Evolutionary conservation across 441 rosid genomes (phyloP).

Genomic region (Sinapis alba): DNA sequence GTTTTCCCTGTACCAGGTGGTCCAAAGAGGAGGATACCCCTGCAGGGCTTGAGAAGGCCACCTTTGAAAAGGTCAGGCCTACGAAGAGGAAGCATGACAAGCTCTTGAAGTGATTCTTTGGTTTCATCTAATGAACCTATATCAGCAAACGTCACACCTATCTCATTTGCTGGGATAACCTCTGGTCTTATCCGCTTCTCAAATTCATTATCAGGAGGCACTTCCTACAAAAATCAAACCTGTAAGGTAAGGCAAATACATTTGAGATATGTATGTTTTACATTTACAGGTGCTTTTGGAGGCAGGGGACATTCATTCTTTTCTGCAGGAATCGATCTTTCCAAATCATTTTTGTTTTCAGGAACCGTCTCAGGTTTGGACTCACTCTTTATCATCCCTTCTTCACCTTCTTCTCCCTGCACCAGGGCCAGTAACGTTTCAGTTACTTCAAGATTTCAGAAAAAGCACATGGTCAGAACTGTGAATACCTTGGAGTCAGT

Average conservation of each 20-base stretch:
- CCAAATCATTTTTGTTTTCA: conserved; percentile 35
- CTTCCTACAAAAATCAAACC: conserved; percentile 57
- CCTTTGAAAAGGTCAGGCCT: conserved; percentile 98
- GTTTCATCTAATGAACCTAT: conserved; percentile 88
- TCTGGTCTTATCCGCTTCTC: conserved; percentile 98
- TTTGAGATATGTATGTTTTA: conserved; percentile 4
- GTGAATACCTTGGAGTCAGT: conserved; percentile 64
- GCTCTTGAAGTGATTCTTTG: conserved; percentile 96
- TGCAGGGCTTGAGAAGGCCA: conserved; percentile 97
- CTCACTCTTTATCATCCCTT: conserved; percentile 49
- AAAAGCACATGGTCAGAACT: conserved; percentile 14
- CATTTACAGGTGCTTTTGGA: conserved; percentile 65
- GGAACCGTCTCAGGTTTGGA: conserved; percentile 45
- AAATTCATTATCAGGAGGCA: conserved; percentile 87
- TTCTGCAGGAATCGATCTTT: conserved; percentile 39
- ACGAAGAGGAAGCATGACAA: conserved; percentile 97
- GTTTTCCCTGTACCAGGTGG: conserved; percentile 99
- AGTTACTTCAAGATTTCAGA: conserved; percentile 1
- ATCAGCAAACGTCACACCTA: conserved; percentile 96
- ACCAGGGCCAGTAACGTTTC: conserved; percentile 17
- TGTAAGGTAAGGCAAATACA: conserved; percentile 1
- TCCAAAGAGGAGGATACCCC: conserved; percentile 95
- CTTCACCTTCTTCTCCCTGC: conserved; percentile 60
- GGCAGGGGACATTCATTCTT: conserved; percentile 64
- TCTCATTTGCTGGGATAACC: conserved; percentile 91